Base-by-base conservation (phyloP, 768 basidiomycete species). In the Russula ochroleuca region DNA sequence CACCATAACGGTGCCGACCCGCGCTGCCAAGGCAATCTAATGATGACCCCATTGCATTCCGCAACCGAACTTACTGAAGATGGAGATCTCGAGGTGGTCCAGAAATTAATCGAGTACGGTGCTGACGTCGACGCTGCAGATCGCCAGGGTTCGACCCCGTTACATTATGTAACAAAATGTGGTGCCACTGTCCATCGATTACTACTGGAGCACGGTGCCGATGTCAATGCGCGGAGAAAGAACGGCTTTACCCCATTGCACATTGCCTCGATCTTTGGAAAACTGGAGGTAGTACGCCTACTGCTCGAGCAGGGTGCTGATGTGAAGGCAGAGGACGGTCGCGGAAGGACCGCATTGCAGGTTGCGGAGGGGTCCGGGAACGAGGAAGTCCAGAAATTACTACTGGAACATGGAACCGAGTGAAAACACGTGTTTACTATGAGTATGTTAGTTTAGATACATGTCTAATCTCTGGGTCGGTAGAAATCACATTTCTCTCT, bases 1-100 rank as follows among this genome's bases (percentile, higher is more conserved):
- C 31, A 19, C 33, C 50, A 9, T 19, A 19, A 33, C 31, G 50
- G 50, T 15, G 33, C 31, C 19, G 33, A 31, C 17, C 31, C 33
- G 19, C 17, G 33, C 7, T 3, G 14, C 7, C 3, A 2, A 1
- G 10, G 17, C 19, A 3, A 1, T 4, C 0, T 5, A 1, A 5
- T 4, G 14, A 13, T 5, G 14, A 10, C 50, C 10, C 15, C 31
- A 9, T 19, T 51, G 10, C 50, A 33, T 33, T 51, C 31, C 19
- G 50, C 50, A 3, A 31, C 19, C 3, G n/a, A n/a, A n/a, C n/a
- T n/a, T 40, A 23, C 14, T 38, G n/a, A n/a, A n/a, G n/a, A 40
- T 15, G 37, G 23, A 23, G 5, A 54, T 25, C 13, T 17, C 13
- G 21, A 38, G 37, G 19, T 40, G 21, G 33, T 17, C 23, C 21